phyloP scores from a whole-genome alignment of 257 asterid genomes.

The Anisodus acutangulus region DNA sequence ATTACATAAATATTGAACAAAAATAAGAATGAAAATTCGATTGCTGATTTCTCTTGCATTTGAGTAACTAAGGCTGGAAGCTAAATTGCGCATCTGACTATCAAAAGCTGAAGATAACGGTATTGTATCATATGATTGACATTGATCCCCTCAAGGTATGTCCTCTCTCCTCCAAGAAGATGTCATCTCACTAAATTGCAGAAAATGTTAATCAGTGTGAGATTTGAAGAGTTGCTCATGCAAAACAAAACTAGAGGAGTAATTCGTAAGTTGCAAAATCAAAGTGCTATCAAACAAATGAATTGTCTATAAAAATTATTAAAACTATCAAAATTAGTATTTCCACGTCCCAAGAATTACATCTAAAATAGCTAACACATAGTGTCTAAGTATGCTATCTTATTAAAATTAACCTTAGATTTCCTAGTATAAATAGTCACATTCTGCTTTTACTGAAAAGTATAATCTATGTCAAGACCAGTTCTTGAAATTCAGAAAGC shows the following conservation, averaged over 20 bases:
- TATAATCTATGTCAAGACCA: not conserved
- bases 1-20: slow-evolving; percentile 5
- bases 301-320: not conserved
- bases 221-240: slow-evolving; percentile 8
- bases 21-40: not conserved
- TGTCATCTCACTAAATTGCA: slow-evolving; percentile 29
- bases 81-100: not conserved
- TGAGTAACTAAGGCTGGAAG: not conserved
- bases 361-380: not conserved
- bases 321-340: not conserved
- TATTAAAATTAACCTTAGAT: slow-evolving; percentile 13
- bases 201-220: not conserved
- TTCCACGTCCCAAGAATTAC: not conserved
- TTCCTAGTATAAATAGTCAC: not conserved
- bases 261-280: not conserved
- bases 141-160: not conserved
- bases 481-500: too few species aligned
- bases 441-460: slow-evolving; percentile 16
- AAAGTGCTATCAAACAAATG: slow-evolving; percentile 7
- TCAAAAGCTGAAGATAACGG: slow-evolving; percentile 29
- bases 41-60: not conserved
- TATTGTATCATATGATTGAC: slow-evolving; percentile 19
- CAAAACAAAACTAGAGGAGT: slow-evolving; percentile 8
- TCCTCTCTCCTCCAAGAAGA: slow-evolving; percentile 33
- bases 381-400: not conserved